These are phyloP conservation scores for Quercus aquifolioides DNA, from an alignment of 306 rosid genomes.

Conservation along the genomic window DNA sequence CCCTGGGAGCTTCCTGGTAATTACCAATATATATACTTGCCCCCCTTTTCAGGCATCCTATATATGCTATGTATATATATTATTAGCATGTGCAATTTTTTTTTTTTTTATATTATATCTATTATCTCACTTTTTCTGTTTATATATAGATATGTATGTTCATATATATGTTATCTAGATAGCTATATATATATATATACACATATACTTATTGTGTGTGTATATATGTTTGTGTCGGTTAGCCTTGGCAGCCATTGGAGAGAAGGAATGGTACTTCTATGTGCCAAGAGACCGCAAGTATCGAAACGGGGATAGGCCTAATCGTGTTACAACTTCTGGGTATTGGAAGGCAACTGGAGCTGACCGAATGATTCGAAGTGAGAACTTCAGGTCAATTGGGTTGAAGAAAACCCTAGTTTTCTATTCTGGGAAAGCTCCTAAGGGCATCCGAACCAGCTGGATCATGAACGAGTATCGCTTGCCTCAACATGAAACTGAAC, in stretches of 20 bases:
- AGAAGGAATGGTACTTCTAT: conserved; percentile 98
- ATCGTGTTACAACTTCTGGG: conserved; percentile 90
- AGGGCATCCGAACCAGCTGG: conserved; percentile 96
- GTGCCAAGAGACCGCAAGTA: conserved; percentile 93
- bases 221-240: not conserved
- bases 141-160: no score
- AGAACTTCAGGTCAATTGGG: conserved; percentile 76
- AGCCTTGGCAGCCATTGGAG: conserved; percentile 98
- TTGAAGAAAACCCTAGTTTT: conserved; percentile 99
- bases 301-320: conserved; percentile 89
- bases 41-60: conserved; percentile 20
- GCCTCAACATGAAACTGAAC: conserved; percentile 92
- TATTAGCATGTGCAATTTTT: not conserved
- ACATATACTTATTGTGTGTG: not conserved
- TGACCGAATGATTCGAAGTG: conserved; percentile 82
- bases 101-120: not conserved
- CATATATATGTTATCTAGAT: no score
- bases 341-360: conserved; percentile 99
- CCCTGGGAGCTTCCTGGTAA: conserved; percentile 99
- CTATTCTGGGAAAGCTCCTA: conserved; percentile 95
- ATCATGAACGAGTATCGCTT: conserved; percentile 98
- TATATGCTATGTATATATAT: not conserved
- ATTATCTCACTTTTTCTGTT: not conserved
- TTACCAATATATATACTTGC: not conserved
- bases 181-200: no score